Evolutionary conservation across 2,329 filamentous ascomycete species (phyloP), one percentile per base, ranked within the genome.

Genomic region (Nothophoma quercina): DNA sequence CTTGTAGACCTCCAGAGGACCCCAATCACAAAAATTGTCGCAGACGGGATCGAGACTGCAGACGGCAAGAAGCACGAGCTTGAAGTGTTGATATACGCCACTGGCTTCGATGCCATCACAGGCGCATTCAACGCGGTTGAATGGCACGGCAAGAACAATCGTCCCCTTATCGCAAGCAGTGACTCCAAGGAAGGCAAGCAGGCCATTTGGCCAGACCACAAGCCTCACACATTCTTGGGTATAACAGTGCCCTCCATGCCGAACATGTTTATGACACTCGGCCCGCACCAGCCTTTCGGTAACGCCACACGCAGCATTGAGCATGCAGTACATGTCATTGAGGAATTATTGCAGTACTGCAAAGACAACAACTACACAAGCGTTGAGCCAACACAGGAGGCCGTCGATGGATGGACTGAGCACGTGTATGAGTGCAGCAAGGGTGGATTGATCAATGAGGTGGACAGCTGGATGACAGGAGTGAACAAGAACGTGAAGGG

Each of bases 391-490:
- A 79, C 73, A 0, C 56, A 70, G 5, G 69, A 78, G 30, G 75
- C 66, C 0, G 59, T 83, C 29, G 69, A 71, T 67, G 7, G 43
- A 5, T 82, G 80, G 80, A 80, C 77, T 0, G 65, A 78, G 30
- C 81, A 83, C 68, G 81, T 83, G 3, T 64, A 75, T 21, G 71
- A 78, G 5, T 80, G 78, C 43, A 74, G 76, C 0, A 64, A 77
- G 25, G 81, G 80, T 0, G 49, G 78, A 4, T 56, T 83, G 21
- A 70, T 74, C 0, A 80, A 78, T 55, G 75, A 81, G 52, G 77
- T 82, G 0, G 80, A 83, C 55, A 78, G 74, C 3, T 84, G 81
- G 81, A 82, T 83, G 80, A 83, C 80, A 2, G 81, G 81, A 0
- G 77, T 83, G 1, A 83, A 83, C 56, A 80, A 74, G 56, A 82